Evolutionary conservation across 768 basidiomycete genomes (phyloP).

Genomic region (Pholiota conissans): DNA sequence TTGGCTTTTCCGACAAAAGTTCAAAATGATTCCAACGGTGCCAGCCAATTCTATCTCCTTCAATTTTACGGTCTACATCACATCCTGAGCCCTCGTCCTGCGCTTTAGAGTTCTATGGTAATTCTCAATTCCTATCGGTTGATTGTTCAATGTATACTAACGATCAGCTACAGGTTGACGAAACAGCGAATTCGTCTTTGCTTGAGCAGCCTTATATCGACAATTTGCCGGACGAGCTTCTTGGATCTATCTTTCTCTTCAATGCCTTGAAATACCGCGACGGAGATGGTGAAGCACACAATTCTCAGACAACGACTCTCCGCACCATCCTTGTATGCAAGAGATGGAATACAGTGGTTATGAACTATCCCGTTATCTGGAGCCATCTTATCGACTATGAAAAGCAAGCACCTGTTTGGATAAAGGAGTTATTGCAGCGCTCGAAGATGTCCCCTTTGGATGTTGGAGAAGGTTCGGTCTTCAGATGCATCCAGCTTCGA

Average conservation of each 20-base stretch:
- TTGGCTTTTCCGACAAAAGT: not conserved
- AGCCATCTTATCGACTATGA: conserved; percentile 24
- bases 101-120: not conserved
- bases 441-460: conserved; percentile 22
- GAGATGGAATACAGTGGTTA: conserved; percentile 21
- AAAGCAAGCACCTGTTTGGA: conserved; percentile 9
- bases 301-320: conserved; percentile 14
- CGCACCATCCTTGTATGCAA: conserved; percentile 20
- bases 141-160: not conserved
- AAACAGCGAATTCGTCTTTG: not conserved
- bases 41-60: no score
- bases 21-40: not conserved
- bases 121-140: not conserved
- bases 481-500: conserved; percentile 15
- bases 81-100: no score
- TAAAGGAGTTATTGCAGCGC: conserved; percentile 18
- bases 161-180: not conserved
- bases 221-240: conserved; percentile 16
- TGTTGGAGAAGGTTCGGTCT: conserved; percentile 18
- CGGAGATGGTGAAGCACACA: not conserved
- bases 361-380: conserved; percentile 22
- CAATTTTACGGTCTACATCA: no score
- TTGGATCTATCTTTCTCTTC: conserved; percentile 14
- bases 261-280: conserved; percentile 12
- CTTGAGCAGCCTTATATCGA: conserved; percentile 7